phyloP scores from a whole-genome alignment of 2,329 filamentous ascomycete species.

The Fusarium xyrophilum region DNA sequence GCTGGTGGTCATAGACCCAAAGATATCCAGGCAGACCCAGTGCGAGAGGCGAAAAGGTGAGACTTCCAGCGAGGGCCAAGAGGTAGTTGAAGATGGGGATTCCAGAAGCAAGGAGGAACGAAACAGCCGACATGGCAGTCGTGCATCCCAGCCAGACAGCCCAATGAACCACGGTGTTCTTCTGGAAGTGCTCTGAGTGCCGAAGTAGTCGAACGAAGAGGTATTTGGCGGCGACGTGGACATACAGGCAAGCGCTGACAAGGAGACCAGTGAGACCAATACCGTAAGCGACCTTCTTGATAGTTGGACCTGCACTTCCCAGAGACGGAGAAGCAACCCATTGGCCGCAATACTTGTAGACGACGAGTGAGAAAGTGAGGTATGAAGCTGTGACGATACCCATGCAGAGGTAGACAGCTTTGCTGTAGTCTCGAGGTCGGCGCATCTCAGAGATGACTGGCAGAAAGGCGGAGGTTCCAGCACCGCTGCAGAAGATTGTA shows the following conservation, averaged over 20 bases:
- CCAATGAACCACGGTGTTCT: constrained; percentile 48
- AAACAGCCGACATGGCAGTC: constrained; percentile 22
- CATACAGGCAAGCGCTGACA: constrained; percentile 45
- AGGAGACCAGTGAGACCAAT: constrained; percentile 42
- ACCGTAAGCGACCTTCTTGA: constrained; percentile 46
- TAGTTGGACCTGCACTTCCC: constrained; percentile 39
- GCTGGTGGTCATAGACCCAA: constrained; percentile 30
- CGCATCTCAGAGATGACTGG: constrained; percentile 65
- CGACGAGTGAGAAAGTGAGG: constrained; percentile 42
- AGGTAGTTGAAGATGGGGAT: constrained; percentile 45
- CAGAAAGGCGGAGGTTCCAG: constrained; percentile 47
- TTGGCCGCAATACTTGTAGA: constrained; percentile 43
- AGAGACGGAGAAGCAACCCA: constrained; percentile 43
- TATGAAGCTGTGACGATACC: constrained; percentile 40
- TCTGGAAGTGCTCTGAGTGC: constrained; percentile 47
- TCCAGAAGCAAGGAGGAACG: constrained; percentile 36
- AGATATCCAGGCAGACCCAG: constrained; percentile 41
- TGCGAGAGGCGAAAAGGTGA: constrained; percentile 44
- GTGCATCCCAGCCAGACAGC: constrained; percentile 47
- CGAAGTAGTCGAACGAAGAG: constrained; percentile 50
- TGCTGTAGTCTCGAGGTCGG: constrained; percentile 35
- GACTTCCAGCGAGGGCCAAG: constrained; percentile 42
- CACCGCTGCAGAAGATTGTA: constrained; percentile 56
- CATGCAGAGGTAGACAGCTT: constrained; percentile 38
- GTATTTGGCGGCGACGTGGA: constrained; percentile 51